These are phyloP conservation scores for Cylindrodendrum hubeiense DNA, from an alignment of 2,329 filamentous ascomycete species.

Conservation along the genomic window DNA sequence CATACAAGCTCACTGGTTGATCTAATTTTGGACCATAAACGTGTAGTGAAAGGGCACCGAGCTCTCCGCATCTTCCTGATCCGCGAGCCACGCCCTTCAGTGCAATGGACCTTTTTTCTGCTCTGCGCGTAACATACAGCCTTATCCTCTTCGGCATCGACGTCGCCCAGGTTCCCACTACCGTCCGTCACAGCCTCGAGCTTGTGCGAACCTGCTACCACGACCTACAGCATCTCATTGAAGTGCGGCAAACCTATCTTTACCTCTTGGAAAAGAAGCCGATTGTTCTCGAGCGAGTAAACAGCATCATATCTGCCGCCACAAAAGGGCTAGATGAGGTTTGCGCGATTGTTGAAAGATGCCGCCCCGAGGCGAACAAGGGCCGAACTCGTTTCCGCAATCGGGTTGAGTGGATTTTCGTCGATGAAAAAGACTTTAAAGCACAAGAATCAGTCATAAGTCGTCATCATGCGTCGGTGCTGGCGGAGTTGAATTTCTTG, in stretches of 20 bases:
- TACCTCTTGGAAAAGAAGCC: conserved; percentile 39
- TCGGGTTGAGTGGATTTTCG: conserved; percentile 41
- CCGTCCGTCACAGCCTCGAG: conserved; percentile 46
- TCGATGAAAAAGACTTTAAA: conserved; percentile 42
- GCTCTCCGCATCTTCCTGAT: too few species aligned
- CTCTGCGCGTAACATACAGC: conserved; percentile 12
- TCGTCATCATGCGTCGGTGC: conserved; percentile 45
- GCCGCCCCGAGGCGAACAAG: conserved; percentile 36
- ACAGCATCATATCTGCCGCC: conserved; percentile 45
- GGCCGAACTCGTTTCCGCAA: conserved; percentile 35
- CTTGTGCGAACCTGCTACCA: conserved; percentile 48
- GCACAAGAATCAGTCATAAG: conserved; percentile 43
- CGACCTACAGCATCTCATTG: conserved; percentile 50
- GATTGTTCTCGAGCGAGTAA: conserved; percentile 43
- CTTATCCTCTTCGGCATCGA: conserved; percentile 36
- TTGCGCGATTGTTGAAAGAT: conserved; percentile 46
- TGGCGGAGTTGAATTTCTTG: conserved; percentile 47
- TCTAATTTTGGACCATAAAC: too few species aligned
- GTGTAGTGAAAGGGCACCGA: too few species aligned
- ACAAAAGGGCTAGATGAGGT: conserved; percentile 44
- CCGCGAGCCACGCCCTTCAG: neutral
- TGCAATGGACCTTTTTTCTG: neutral
- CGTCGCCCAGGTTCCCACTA: conserved; percentile 42
- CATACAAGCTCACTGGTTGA: too few species aligned
- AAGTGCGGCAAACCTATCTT: conserved; percentile 45